These are phyloP conservation scores for Entomortierella lignicola DNA, from an alignment of 192 early-diverging fungal genomes.

Conservation along the genomic window DNA sequence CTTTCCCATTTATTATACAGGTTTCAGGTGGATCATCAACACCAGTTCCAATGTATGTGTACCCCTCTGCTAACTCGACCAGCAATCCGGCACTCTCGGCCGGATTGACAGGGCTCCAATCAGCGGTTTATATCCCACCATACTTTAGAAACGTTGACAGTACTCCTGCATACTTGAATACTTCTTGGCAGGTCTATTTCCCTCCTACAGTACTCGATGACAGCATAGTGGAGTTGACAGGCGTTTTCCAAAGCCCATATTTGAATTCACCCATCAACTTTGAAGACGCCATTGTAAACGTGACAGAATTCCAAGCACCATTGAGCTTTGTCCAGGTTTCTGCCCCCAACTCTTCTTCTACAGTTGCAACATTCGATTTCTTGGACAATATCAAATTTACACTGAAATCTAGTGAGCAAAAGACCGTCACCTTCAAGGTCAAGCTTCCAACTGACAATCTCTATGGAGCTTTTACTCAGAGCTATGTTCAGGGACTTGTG, in stretches of 20 bases:
- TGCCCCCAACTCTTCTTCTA: too few species aligned
- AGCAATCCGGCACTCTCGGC: not conserved
- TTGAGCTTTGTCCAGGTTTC: too few species aligned
- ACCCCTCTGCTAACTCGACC: not conserved
- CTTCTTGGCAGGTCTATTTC: not conserved
- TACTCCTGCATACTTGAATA: not conserved
- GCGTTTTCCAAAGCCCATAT: constrained; percentile 1
- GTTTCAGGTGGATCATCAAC: too few species aligned
- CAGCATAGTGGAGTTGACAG: constrained; percentile 12
- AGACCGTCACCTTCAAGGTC: not conserved
- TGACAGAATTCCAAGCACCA: too few species aligned
- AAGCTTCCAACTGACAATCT: not conserved
- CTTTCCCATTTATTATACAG: not conserved
- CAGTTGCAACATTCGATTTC: not conserved
- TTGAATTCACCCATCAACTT: too few species aligned
- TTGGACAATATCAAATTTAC: not conserved
- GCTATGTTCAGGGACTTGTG: not conserved
- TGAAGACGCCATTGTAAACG: too few species aligned
- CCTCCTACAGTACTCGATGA: not conserved
- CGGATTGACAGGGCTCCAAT: not conserved
- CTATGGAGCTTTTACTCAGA: not conserved
- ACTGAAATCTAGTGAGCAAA: not conserved
- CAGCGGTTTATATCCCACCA: not conserved
- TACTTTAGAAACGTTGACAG: not conserved
- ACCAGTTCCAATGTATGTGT: not conserved